Evolutionary conservation across 1,284 basidiomycete species (phyloP), one percentile per base, ranked within the genome.

Genomic region (Moniliophthora roreri): DNA sequence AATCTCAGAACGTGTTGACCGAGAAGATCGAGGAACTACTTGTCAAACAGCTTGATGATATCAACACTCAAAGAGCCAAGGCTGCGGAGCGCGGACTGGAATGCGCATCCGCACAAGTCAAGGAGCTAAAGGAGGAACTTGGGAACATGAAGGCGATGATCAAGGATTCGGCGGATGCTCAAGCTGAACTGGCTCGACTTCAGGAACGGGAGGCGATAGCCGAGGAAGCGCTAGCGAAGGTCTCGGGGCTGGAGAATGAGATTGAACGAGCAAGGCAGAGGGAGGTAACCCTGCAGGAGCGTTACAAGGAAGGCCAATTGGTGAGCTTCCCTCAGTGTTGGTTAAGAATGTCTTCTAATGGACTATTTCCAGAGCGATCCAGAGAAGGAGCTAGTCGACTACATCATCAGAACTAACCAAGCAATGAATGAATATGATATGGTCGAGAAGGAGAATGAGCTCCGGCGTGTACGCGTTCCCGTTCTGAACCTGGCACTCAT

Each of bases 361-460:
- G 26, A 49, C 55, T 36, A 38, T 41, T 44, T 38, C 0, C 52
- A 83, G 80, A 75, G 68, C 42, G 72, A 77, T 40, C 59, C 70
- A 15, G 81, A 83, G 61, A 78, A 72, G 59, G 69, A 64, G 5
- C 71, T 83, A 46, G 74, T 79, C 11, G 64, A 70, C 42, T 63
- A 68, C 42, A 58, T 83, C 35, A 69, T 77, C 56, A 66, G 66
- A 41, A 64, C 74, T 44, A 69, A 75, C 7, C 69, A 74, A 50
- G 67, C 71, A 11, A 63, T 75, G 28, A 73, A 81, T 57, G 80
- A 81, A 58, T 71, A 78, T 47, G 74, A 76, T 20, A 67, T 75
- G 24, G 71, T 81, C 18, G 71, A 67, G 36, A 83, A 81, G 61
- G 70, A 70, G 45, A 79, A 82, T 57, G 79, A 82, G 50, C 70